A percentile compares a stretch with the other conserved stretches of the same genome.
Evolutionary conservation across 805 yeast species (phyloP).

Genomic region (Yamadazyma insecticola): DNA sequence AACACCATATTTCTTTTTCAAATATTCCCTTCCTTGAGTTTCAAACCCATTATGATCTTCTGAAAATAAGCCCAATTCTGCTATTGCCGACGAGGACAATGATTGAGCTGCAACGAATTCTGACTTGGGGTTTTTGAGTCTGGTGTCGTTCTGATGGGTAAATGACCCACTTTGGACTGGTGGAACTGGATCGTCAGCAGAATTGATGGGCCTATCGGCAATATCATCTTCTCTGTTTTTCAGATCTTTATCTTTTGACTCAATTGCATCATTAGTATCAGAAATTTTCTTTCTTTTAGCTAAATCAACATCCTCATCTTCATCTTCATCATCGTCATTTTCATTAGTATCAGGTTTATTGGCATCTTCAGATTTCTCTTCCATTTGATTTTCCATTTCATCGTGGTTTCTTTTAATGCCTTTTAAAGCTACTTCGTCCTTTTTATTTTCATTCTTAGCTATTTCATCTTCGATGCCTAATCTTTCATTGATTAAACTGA

Average conservation of each 20-base stretch:
- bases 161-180: conserved; percentile 43
- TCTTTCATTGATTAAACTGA: conserved; percentile 6
- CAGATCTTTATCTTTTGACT: neutral
- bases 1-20: conserved; percentile 77
- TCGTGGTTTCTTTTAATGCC: no score
- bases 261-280: conserved; percentile 1
- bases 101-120: conserved; percentile 72
- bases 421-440: neutral
- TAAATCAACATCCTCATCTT: conserved; percentile 4
- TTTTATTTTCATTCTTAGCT: conserved; percentile 1
- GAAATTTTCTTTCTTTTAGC: conserved; percentile 1
- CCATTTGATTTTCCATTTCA: no score
- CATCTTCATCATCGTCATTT: neutral
- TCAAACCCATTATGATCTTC: conserved; percentile 57
- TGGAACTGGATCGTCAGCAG: conserved; percentile 34
- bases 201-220: conserved; percentile 13
- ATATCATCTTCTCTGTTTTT: conserved; percentile 5
- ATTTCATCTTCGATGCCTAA: neutral
- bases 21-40: conserved; percentile 66
- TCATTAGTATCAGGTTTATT: neutral
- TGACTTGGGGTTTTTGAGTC: conserved; percentile 65
- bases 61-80: conserved; percentile 59
- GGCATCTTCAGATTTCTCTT: neutral
- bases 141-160: conserved; percentile 53
- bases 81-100: conserved; percentile 57